Evolutionary conservation across 805 yeast genomes (phyloP), one percentile per base, ranked within the genome.

Genomic region (Candida argentea): DNA sequence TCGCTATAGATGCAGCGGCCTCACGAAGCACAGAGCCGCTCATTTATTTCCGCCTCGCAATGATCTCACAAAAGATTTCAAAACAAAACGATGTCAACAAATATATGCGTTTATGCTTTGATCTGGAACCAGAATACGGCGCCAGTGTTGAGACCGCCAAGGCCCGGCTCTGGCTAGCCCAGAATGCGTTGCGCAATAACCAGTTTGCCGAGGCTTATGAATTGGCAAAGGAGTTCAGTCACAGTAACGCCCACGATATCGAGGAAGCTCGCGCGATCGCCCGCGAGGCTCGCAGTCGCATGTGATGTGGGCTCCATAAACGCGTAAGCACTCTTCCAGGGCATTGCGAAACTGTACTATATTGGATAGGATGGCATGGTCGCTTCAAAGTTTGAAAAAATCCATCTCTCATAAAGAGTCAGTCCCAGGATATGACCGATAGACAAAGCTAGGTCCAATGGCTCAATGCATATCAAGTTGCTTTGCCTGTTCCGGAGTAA

Each of bases 231-330:
- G 82, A 76, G 32, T 65, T 85, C 38, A 55, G 55, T 26, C 56
- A 56, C 30, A 93, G 89, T 16, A 70, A 80, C n/a, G 78, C 86
- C 8, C 84, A 76, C 32, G 93, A 82, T 44, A 73, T 86, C 12
- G 95, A 86, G 43, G 95, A 86, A 48, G 95, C 95, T 0, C 59
- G 95, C 24, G 66, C 78, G 0, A 78, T 87, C 18, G 83, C 89
- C 0, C 64, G 86, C 42, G 89, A 81, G 36, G 85, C 91, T 9
- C 54, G 85, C 34, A 67, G 65, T 42, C 62, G 73, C 32, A 55
- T 75, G 56, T 24, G 34, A 24, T n/a, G 27, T 15, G 25, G 24
- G 21, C 4, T 13, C 13, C 4, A 31, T 19, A 11, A 24, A 16
- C 12, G n/a, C n/a, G n/a, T n/a, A n/a, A n/a, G n/a, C n/a, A n/a